These are phyloP conservation scores for Neoboletus subvelutipes DNA, from an alignment of 768 basidiomycete species.

Conservation along the genomic window DNA sequence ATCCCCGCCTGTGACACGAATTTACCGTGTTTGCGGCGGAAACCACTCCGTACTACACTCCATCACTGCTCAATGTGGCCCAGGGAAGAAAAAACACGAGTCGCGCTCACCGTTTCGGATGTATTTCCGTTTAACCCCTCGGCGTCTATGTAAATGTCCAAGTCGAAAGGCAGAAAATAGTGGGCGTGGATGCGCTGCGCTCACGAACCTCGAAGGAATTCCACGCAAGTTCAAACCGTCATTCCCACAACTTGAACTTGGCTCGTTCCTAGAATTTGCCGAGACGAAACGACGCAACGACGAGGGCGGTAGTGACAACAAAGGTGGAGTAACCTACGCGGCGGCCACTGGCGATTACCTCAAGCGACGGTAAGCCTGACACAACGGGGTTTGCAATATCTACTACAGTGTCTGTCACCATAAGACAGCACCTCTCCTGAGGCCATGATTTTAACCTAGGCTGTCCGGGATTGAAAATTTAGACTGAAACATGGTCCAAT, in stretches of 20 bases:
- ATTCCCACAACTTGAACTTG: slow-evolving; percentile 11
- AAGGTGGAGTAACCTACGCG: slow-evolving; percentile 7
- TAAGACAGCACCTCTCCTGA: no score
- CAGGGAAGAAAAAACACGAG: background rate
- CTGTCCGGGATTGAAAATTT: no score
- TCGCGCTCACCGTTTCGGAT: slow-evolving; percentile 9
- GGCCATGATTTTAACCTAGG: no score
- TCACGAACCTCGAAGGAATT: background rate
- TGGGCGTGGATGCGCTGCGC: background rate
- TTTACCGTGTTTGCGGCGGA: background rate
- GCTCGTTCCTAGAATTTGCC: slow-evolving; percentile 1
- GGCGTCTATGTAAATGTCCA: background rate
- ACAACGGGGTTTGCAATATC: no score
- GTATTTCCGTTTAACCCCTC: background rate
- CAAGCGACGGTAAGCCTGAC: no score
- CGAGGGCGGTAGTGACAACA: slow-evolving; percentile 9
- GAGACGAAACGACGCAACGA: background rate
- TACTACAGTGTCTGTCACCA: no score
- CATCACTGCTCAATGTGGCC: background rate
- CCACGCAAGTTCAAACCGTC: slow-evolving; percentile 1
- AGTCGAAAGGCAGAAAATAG: background rate
- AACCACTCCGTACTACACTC: background rate
- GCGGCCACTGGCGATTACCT: background rate
- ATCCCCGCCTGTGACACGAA: slow-evolving; percentile 12
- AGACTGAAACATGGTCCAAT: no score